Evolutionary conservation across 441 rosid genomes (phyloP), one percentile per base, ranked within the genome.

Genomic region (Sinapis alba): DNA sequence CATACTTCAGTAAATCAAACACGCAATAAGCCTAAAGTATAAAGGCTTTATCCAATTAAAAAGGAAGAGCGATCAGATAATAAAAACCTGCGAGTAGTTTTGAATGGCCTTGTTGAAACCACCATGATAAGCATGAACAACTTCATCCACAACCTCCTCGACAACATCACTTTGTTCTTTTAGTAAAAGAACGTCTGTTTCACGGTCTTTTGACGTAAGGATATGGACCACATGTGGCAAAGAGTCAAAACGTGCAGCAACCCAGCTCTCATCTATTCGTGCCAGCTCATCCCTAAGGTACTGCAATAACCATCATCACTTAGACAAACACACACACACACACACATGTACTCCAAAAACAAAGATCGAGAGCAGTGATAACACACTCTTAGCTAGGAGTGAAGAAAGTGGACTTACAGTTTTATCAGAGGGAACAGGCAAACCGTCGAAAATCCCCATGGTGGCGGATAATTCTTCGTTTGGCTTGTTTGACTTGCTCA

Each of bases 121-220:
- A 83, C 86, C 72, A 54, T 96, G 99, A 84, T 96, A 94, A 78
- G 96, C 84, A 38, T 96, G 99, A 51, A 96, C 99, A 53, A 96
- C 93, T 87, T 94, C 99, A 83, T 96, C 98, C n/a, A 96, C 99
- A 57, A 92, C 94, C 75, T 96, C 99, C 92, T 96, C 99, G 34
- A 96, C 86, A 57, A 94, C 89, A 82, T 94, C 97, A 71, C 96
- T 89, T 78, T 92, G 97, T 65, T 96, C 97, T 87, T 86, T 96
- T 71, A 96, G 80, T 74, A 80, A 45, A 72, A 79, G 91, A 74
- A 86, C 82, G 68, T 96, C 98, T 62, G 83, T 87, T 78, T 94
- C 97, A 62, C 99, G 97, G 77, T 96, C 98, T 85, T 86, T 92
- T 23, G 99, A 94, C 20, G 99, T 92, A 83, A 96, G 80, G 70